A percentile compares a stretch with the other conserved stretches of the same genome.
phyloP scores from a whole-genome alignment of 1,284 basidiomycete species.

The Cryptococcus wingfieldii region DNA sequence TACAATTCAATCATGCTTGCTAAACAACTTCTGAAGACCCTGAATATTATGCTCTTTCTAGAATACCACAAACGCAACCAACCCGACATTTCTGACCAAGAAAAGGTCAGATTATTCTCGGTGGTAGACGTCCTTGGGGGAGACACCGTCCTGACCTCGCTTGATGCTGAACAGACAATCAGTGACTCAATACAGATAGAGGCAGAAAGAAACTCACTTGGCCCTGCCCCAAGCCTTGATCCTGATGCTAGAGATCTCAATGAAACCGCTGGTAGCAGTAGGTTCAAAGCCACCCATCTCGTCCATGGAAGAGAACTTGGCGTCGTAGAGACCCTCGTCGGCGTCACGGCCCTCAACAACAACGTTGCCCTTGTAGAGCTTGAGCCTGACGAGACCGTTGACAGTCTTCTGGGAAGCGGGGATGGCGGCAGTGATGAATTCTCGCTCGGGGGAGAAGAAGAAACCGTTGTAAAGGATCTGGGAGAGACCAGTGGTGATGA shows the following conservation, averaged over 20 bases:
- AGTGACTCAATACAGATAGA: background rate
- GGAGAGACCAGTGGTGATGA: conserved; percentile 84
- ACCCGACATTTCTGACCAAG: background rate
- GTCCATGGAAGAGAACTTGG: conserved; percentile 97
- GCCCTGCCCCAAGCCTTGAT: conserved; percentile 75
- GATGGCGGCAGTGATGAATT: conserved; percentile 85
- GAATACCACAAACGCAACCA: background rate
- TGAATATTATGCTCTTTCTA: too few relatives aligned
- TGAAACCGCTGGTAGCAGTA: conserved; percentile 86
- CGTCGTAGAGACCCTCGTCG: conserved; percentile 88
- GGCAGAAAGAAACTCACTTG: conserved; percentile 20
- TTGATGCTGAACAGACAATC: conserved; percentile 56
- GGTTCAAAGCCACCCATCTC: conserved; percentile 97
- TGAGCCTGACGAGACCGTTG: conserved; percentile 85
- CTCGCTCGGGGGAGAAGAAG: conserved; percentile 96
- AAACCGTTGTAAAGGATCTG: conserved; percentile 87
- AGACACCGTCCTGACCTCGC: conserved; percentile 72
- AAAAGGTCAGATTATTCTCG: conserved; percentile 31
- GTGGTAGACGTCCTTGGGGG: conserved; percentile 71
- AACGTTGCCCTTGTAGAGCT: conserved; percentile 95
- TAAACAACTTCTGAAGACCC: too few relatives aligned
- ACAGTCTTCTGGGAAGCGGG: conserved; percentile 93
- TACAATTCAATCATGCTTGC: too few relatives aligned
- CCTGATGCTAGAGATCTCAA: conserved; percentile 89
- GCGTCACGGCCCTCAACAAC: conserved; percentile 88